Base-by-base conservation (phyloP, 257 asterid genomes). In the Solanum ossicruentum region DNA sequence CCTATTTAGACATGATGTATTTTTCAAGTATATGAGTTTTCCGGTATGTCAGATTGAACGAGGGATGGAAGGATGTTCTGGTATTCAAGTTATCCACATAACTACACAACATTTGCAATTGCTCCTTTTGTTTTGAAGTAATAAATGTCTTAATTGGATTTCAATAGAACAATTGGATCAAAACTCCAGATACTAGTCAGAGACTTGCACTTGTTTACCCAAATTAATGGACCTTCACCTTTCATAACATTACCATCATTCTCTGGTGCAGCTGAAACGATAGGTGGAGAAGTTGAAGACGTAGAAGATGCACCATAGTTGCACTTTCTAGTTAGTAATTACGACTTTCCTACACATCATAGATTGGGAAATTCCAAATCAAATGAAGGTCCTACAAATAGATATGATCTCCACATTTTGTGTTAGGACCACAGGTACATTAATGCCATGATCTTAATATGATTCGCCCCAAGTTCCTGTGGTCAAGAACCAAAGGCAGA, bases 331-430 rank as follows among this genome's bases (percentile, higher is more conserved):
- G 23, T 52, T 83, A 70, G 85, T 61, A 61, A 13, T 83, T 70
- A 39, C 11, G 7, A 20, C 47, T 84, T 70, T 20, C 55, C 82
- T 67, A 69, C 71, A 70, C 23, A 66, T 39, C 57, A 54, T 71
- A 51, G 52, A 39, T 28, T 52, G 51, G 43, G 11, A 54, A 51
- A 28, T 6, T 67, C 23, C 36, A 54, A 69, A 36, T 83, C 63
- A 54, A 83, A 83, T 83, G 70, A 83, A 84, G 85, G 66, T 84
- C 66, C 17, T 55, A 69, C 51, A n/a, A 83, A 67, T 56, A 12
- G 47, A 84, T 23, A 69, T 83, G 54, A 54, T 32, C 10, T 69
- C 77, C 78, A 51, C 61, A 2, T 61, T 45, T 32, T 83, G 11
- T 23, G 67, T 39, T 52, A 9, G 85, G 85, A 83, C 85, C 85